Base-by-base conservation (phyloP, 2,329 filamentous ascomycete genomes). In the Colletotrichum plurivorum region DNA sequence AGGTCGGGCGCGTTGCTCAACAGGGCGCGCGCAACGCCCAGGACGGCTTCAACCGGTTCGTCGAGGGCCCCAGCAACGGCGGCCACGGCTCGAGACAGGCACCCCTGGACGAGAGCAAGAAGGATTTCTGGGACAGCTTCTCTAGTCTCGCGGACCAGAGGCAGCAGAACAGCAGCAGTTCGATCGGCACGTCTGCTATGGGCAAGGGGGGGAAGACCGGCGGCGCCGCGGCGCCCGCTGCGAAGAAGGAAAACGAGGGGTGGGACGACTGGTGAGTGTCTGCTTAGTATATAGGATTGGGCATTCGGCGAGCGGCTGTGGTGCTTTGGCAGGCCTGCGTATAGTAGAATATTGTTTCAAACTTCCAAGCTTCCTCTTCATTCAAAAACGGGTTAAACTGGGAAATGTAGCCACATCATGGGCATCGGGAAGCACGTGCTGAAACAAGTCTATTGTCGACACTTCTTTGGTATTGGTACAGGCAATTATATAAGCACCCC, bases 81-180 rank as follows among this genome's bases (percentile, higher is more conserved):
- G 71, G 63, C 7, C 63, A 73, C 68, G 72, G 74, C 39, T 80
- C 77, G 56, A 76, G 81, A 65, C 77, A 80, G 65, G 81, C 76
- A 62, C 83, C 79, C 64, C 75, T 89, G 59, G 85, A 90, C 75
- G 85, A 84, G 86, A 92, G 79, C 88, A 93, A 91, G 80, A 92
- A 92, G 78, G 92, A 93, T 73, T 97, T 97, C 81, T 98, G 95
- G 95, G 95, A 97, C 78, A 92, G 92, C 73, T 97, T 98, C 80
- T 92, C 94, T 0, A 89, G 88, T 31, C 80, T 92, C 27, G 92
- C 90, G 0, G 88, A 92, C 81, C 84, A 88, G 75, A 80, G 82
- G 67, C 80, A 82, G 72, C 77, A 77, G 48, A 77, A 76, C 13
- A 78, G 76, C 51, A 80, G 81, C 66, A 87, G 82, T 74, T 82